Conservation (phyloP, 805 yeast genomes). For the Cyberlindnera maritima region DNA sequence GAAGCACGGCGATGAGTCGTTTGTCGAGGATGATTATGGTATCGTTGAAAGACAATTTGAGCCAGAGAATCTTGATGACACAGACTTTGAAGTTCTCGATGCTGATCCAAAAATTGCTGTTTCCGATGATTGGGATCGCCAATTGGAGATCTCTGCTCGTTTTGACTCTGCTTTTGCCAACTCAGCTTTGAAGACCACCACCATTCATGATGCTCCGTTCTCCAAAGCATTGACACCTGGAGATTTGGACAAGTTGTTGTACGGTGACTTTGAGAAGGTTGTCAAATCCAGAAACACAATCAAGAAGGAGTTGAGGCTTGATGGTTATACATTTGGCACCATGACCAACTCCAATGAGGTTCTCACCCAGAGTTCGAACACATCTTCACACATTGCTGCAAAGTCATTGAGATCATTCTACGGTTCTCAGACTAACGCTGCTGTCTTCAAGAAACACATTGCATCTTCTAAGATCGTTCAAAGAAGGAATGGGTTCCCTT, state of each 20-base stretch:
- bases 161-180: slow-evolving; percentile 23
- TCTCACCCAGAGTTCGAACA: slow-evolving; percentile 2
- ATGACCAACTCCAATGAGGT: slow-evolving; percentile 22
- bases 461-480: slow-evolving; percentile 20
- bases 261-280: slow-evolving; percentile 42
- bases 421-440: slow-evolving; percentile 1
- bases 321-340: slow-evolving; percentile 23
- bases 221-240: slow-evolving; percentile 27
- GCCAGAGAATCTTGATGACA: slow-evolving; percentile 50
- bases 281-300: slow-evolving; percentile 29
- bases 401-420: slow-evolving; percentile 4
- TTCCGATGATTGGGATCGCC: slow-evolving; percentile 63
- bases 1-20: slow-evolving; percentile 20
- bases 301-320: slow-evolving; percentile 28
- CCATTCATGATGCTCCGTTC: slow-evolving; percentile 25
- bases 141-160: slow-evolving; percentile 48
- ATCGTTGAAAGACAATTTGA: slow-evolving; percentile 68
- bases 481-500: slow-evolving; percentile 38
- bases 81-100: slow-evolving; percentile 44
- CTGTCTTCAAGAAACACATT: slow-evolving; percentile 27
- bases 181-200: slow-evolving; percentile 18
- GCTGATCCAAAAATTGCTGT: slow-evolving; percentile 45
- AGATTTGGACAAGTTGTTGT: slow-evolving; percentile 46
- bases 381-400: slow-evolving; percentile 9
- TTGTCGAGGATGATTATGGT: slow-evolving; percentile 19